Percentiles rank a stretch among this genome's conserved stretches.
Evolutionary conservation across 2,329 filamentous ascomycete species (phyloP).

Genomic region (Camillea tinctor): DNA sequence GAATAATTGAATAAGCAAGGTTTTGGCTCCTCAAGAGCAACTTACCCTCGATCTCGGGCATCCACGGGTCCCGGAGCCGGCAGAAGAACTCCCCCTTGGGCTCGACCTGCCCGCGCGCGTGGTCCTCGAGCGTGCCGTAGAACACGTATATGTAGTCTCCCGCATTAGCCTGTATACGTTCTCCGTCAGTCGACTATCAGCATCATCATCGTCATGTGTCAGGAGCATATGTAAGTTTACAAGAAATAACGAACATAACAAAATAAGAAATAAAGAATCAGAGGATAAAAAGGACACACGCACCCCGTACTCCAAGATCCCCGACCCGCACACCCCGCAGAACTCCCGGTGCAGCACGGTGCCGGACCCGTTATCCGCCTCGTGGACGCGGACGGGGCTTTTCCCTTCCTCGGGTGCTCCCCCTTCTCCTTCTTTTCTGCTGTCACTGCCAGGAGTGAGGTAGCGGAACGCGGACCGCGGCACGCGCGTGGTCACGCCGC

Average conservation of each 20-base stretch:
- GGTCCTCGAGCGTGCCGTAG: slow-evolving; percentile 31
- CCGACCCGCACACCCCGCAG: slow-evolving; percentile 50
- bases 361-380: slow-evolving; percentile 50
- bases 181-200: too few species aligned
- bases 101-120: slow-evolving; percentile 27
- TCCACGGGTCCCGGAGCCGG: slow-evolving; percentile 29
- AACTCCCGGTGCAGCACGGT: slow-evolving; percentile 48
- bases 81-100: slow-evolving; percentile 34
- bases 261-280: background rate
- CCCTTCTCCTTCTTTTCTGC: too few species aligned
- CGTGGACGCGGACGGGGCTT: slow-evolving; percentile 40
- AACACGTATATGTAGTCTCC: slow-evolving; percentile 30
- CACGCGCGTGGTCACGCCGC: slow-evolving; percentile 52
- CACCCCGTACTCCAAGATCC: slow-evolving; percentile 52
- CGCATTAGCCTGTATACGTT: slow-evolving; percentile 22
- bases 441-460: slow-evolving; percentile 34
- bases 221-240: too few species aligned
- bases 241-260: too few species aligned
- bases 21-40: too few species aligned
- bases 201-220: too few species aligned
- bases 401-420: too few species aligned
- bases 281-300: slow-evolving; percentile 12
- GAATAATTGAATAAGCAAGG: too few species aligned
- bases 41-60: slow-evolving; percentile 25
- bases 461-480: slow-evolving; percentile 43